A percentile compares a stretch with the other conserved stretches of the same genome.
Evolutionary conservation across 2,329 filamentous ascomycete genomes (phyloP).

Genomic region (Curvularia spicifera): DNA sequence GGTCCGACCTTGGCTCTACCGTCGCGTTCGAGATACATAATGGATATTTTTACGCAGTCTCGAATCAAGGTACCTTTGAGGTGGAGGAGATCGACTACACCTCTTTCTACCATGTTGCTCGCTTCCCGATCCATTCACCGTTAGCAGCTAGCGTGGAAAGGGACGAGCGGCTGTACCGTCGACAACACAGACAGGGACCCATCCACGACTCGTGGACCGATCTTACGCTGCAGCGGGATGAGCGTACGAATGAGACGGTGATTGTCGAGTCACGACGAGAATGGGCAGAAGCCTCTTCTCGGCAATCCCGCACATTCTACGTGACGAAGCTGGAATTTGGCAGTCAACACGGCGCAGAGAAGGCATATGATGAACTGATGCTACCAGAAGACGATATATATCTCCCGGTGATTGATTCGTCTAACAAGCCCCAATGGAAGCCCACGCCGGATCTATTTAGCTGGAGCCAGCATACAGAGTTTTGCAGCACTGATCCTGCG

Average conservation of each 20-base stretch:
- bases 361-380: constrained; percentile 9
- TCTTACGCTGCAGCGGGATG: constrained; percentile 66
- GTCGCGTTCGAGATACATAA: constrained; percentile 75
- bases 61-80: constrained; percentile 68
- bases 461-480: constrained; percentile 56
- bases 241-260: constrained; percentile 62
- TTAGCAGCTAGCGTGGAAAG: constrained; percentile 51
- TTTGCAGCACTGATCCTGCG: constrained; percentile 54
- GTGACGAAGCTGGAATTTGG: constrained; percentile 59
- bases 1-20: constrained; percentile 69
- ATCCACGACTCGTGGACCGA: constrained; percentile 78
- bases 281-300: constrained; percentile 63
- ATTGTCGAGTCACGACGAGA: constrained; percentile 74
- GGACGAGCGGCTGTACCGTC: constrained; percentile 65
- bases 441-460: constrained; percentile 49
- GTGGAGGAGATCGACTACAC: constrained; percentile 70
- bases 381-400: constrained; percentile 43
- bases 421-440: constrained; percentile 50
- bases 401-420: constrained; percentile 32
- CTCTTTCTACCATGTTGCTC: constrained; percentile 72
- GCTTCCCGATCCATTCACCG: constrained; percentile 64
- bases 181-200: constrained; percentile 71
- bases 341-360: constrained; percentile 6
- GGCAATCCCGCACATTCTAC: constrained; percentile 71
- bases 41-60: constrained; percentile 71